Evolutionary conservation across 345 rosid genomes (phyloP).

Genomic region (Aurinia saxatilis): DNA sequence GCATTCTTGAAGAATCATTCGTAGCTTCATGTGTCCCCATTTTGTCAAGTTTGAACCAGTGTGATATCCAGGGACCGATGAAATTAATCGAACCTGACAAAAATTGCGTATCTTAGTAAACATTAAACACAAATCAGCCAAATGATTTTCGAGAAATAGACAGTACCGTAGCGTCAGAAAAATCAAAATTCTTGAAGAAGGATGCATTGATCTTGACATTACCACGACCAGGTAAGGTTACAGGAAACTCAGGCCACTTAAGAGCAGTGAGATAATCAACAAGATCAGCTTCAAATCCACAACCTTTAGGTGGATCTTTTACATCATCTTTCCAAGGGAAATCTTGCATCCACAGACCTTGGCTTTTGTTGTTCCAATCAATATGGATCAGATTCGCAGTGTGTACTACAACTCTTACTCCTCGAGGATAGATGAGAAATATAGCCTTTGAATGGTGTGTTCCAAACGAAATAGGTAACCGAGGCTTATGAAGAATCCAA

Average conservation of each 20-base stretch:
- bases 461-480: constrained; percentile 78
- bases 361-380: constrained; percentile 97
- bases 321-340: constrained; percentile 88
- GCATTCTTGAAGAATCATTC: constrained; percentile 61
- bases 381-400: constrained; percentile 85
- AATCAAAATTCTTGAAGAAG: constrained; percentile 83
- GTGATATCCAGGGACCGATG: constrained; percentile 96
- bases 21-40: constrained; percentile 96
- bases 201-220: constrained; percentile 56
- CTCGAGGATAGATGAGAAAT: constrained; percentile 74
- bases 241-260: constrained; percentile 86
- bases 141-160: neutral
- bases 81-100: constrained; percentile 66
- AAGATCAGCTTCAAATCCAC: constrained; percentile 81
- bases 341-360: constrained; percentile 99
- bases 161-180: constrained; percentile 52
- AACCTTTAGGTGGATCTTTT: constrained; percentile 30
- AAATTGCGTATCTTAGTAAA: neutral
- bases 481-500: constrained; percentile 92
- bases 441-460: constrained; percentile 96
- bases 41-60: constrained; percentile 61
- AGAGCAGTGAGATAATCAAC: constrained; percentile 70
- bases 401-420: constrained; percentile 81
- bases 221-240: constrained; percentile 50
- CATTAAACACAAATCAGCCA: neutral